Percentiles rank a stretch among this genome's conserved stretches.
phyloP scores from a whole-genome alignment of 2,329 filamentous ascomycete species.

The Ceratocystis colombiana region DNA sequence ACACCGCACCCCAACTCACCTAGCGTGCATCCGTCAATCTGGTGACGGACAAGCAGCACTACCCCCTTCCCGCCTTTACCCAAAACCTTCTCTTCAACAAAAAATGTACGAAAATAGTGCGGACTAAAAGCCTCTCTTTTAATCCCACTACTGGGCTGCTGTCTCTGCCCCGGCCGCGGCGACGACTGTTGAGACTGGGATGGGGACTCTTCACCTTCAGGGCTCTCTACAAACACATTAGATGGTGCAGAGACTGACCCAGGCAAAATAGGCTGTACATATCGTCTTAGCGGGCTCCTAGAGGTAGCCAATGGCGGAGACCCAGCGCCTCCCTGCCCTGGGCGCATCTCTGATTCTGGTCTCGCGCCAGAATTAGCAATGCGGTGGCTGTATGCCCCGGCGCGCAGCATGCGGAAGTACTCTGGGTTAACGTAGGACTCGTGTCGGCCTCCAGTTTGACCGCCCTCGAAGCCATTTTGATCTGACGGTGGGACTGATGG shows the following conservation, averaged over 20 bases:
- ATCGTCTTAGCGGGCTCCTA: slow-evolving; percentile 13
- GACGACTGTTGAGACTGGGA: neutral
- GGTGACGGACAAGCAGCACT: slow-evolving; percentile 83
- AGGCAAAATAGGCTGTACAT: slow-evolving; percentile 9
- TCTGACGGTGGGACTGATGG: slow-evolving; percentile 41
- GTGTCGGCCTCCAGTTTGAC: slow-evolving; percentile 32
- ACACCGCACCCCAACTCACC: slow-evolving; percentile 33
- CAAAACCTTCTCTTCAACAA: slow-evolving; percentile 76
- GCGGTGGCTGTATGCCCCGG: slow-evolving; percentile 31
- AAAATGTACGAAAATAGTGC: slow-evolving; percentile 87
- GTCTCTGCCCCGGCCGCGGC: neutral
- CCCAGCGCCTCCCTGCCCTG: slow-evolving; percentile 27
- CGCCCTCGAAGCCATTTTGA: slow-evolving; percentile 36
- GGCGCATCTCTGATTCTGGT: slow-evolving; percentile 34
- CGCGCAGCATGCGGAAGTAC: slow-evolving; percentile 88
- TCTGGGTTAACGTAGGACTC: slow-evolving; percentile 76
- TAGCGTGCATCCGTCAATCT: slow-evolving; percentile 77
- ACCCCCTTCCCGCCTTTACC: slow-evolving; percentile 90
- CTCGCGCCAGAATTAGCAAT: slow-evolving; percentile 28
- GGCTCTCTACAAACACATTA: slow-evolving; percentile 4
- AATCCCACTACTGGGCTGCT: slow-evolving; percentile 52
- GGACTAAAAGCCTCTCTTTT: slow-evolving; percentile 79
- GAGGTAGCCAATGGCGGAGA: neutral
- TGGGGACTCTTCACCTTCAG: slow-evolving; percentile 27
- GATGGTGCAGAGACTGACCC: slow-evolving; percentile 3